Evolutionary conservation across 148 eudicot genomes (phyloP).

Genomic region (Dianthus caryophyllus): DNA sequence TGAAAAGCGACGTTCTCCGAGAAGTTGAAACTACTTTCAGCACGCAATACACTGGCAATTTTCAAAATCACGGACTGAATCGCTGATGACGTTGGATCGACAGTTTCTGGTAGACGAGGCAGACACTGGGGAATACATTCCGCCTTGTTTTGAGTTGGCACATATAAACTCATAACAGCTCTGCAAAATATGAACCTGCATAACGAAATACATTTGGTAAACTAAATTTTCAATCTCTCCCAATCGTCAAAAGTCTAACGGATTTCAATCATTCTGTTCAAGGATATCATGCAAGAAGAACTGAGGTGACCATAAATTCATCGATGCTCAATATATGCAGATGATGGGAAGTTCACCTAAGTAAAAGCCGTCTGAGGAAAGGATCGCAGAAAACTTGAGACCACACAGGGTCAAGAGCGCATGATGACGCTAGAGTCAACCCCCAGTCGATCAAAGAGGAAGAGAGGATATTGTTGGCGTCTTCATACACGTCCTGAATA

Average conservation of each 20-base stretch:
- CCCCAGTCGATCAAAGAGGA: conserved; percentile 64
- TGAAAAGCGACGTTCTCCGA: conserved; percentile 30
- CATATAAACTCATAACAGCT: conserved; percentile 55
- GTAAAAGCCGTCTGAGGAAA: conserved; percentile 66
- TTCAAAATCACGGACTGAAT: conserved; percentile 46
- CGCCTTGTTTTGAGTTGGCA: conserved; percentile 44
- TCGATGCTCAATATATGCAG: neutral
- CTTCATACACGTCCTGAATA: conserved; percentile 51
- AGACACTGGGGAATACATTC: conserved; percentile 66
- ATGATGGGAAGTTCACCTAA: conserved; percentile 42
- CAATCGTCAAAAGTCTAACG: neutral
- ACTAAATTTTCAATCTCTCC: neutral
- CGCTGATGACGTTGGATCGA: conserved; percentile 43
- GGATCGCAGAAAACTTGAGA: conserved; percentile 75
- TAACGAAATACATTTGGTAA: conserved; percentile 7
- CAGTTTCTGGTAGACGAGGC: conserved; percentile 65
- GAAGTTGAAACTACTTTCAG: conserved; percentile 45
- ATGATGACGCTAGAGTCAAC: conserved; percentile 43
- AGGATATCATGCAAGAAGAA: neutral
- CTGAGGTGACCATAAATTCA: neutral
- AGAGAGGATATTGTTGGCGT: conserved; percentile 56
- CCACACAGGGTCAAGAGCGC: conserved; percentile 77
- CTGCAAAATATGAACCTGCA: conserved; percentile 79
- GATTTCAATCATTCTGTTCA: neutral
- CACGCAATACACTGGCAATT: conserved; percentile 53